A percentile compares a stretch with the other conserved stretches of the same genome.
Conservation (phyloP, 495 filamentous ascomycete genomes). For the Aspergillus taichungensis region DNA sequence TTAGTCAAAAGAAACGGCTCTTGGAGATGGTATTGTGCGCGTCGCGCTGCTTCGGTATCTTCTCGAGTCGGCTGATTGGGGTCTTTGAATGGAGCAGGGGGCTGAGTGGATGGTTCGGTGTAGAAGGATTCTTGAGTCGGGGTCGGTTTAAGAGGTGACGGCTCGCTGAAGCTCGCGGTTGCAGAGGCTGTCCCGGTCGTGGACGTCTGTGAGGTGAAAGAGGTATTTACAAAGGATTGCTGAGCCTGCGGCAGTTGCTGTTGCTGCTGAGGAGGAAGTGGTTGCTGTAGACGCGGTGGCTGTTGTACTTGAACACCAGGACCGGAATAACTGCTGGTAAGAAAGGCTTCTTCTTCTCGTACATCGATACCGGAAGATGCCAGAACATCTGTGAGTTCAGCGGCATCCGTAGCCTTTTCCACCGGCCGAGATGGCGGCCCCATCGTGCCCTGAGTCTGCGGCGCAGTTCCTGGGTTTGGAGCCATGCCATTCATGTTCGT, state of each 20-base stretch:
- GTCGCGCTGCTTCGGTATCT: slow-evolving; percentile 34
- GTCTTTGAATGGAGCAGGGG: slow-evolving; percentile 27
- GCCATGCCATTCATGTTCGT: slow-evolving; percentile 24
- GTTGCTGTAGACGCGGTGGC: slow-evolving; percentile 35
- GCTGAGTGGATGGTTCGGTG: slow-evolving; percentile 22
- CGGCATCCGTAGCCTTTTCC: slow-evolving; percentile 59
- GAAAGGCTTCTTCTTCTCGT: slow-evolving; percentile 67
- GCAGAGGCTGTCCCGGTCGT: slow-evolving; percentile 29
- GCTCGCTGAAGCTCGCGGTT: slow-evolving; percentile 30
- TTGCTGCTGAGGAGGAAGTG: slow-evolving; percentile 22
- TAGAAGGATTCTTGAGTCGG: slow-evolving; percentile 27
- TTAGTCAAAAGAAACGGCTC: slow-evolving; percentile 50
- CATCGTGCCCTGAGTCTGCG: slow-evolving; percentile 52
- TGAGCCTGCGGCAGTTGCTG: slow-evolving; percentile 29
- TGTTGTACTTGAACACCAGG: slow-evolving; percentile 34
- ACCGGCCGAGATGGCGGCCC: slow-evolving; percentile 69
- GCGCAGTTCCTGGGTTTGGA: slow-evolving; percentile 20
- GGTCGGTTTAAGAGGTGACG: slow-evolving; percentile 24
- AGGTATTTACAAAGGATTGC: slow-evolving; percentile 25
- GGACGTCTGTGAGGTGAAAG: slow-evolving; percentile 37
- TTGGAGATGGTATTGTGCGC: slow-evolving; percentile 46
- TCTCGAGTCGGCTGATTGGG: slow-evolving; percentile 35
- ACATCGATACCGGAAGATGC: slow-evolving; percentile 75
- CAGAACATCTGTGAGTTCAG: slow-evolving; percentile 68
- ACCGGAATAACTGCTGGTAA: slow-evolving; percentile 52